Percentiles rank a stretch among this genome's conserved stretches.
Evolutionary conservation across 495 filamentous ascomycete species (phyloP).

Genomic region (Annulohypoxylon maeteangense): DNA sequence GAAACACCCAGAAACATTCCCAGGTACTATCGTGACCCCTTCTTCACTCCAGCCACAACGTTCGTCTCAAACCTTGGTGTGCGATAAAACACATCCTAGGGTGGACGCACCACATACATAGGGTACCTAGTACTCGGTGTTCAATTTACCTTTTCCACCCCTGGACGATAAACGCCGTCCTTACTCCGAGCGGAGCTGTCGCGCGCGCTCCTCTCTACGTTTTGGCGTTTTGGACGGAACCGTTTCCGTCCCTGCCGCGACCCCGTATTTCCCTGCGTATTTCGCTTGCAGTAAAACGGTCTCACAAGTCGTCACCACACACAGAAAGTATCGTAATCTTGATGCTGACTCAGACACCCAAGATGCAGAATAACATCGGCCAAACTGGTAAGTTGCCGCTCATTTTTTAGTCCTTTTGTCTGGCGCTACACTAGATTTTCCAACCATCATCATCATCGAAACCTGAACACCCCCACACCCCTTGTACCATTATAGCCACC

Average conservation of each 20-base stretch:
- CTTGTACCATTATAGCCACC: constrained; percentile 25
- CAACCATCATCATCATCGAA: constrained; percentile 28
- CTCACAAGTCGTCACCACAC: constrained; percentile 24
- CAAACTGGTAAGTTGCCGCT: constrained; percentile 35
- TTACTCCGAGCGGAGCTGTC: constrained; percentile 43
- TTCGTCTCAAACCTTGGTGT: constrained; percentile 24
- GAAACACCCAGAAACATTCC: too few species aligned
- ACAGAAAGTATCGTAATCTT: constrained; percentile 32
- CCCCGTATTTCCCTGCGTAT: constrained; percentile 9
- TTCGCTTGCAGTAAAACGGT: constrained; percentile 33
- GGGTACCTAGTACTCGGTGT: constrained; percentile 16
- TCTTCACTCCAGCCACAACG: constrained; percentile 33
- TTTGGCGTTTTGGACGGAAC: constrained; percentile 41
- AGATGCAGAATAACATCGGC: constrained; percentile 39
- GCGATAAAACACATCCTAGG: constrained; percentile 21
- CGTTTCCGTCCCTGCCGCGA: constrained; percentile 28
- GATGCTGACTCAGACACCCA: constrained; percentile 43
- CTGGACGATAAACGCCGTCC: constrained; percentile 40
- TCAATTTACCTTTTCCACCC: constrained; percentile 31
- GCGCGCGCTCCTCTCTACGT: constrained; percentile 23
- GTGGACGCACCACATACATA: constrained; percentile 7
- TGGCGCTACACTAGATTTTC: constrained; percentile 36
- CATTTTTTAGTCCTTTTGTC: constrained; percentile 17
- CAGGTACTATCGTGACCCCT: neutral
- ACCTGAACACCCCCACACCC: constrained; percentile 23